Conservation (phyloP, 306 rosid species). For the Albizia julibrissin region DNA sequence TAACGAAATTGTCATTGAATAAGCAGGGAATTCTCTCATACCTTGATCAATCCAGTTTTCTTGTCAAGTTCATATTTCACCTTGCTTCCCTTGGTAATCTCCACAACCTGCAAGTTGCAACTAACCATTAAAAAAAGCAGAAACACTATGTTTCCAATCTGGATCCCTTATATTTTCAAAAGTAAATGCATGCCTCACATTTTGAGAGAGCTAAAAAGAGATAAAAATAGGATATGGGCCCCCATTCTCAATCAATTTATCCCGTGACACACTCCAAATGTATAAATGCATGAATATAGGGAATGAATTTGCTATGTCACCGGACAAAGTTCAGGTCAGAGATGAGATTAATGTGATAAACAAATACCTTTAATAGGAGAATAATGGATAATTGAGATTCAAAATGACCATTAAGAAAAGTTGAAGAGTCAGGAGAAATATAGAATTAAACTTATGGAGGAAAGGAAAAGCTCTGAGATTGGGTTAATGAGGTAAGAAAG, state of each 20-base stretch:
- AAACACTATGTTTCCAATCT: not conserved
- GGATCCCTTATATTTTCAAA: not conserved
- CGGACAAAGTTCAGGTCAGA: slow-evolving; percentile 17
- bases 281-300: not conserved
- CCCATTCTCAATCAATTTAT: not conserved
- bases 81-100: slow-evolving; percentile 96
- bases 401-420: not conserved
- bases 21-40: slow-evolving; percentile 26
- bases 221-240: not conserved
- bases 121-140: slow-evolving; percentile 27
- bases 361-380: not conserved
- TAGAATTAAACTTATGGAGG: not conserved
- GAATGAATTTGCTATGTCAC: not conserved
- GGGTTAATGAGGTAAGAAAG: not conserved
- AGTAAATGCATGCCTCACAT: not conserved
- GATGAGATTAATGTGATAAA: not conserved
- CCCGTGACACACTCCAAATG: not conserved
- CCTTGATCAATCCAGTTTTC: slow-evolving; percentile 95
- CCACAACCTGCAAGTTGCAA: slow-evolving; percentile 75
- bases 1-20: not conserved
- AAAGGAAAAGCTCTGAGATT: not conserved
- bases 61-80: slow-evolving; percentile 98
- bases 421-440: not conserved
- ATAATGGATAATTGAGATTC: not conserved
- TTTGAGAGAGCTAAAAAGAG: not conserved